phyloP scores from a whole-genome alignment of 1,284 basidiomycete genomes.

The Naganishia cerealis region DNA sequence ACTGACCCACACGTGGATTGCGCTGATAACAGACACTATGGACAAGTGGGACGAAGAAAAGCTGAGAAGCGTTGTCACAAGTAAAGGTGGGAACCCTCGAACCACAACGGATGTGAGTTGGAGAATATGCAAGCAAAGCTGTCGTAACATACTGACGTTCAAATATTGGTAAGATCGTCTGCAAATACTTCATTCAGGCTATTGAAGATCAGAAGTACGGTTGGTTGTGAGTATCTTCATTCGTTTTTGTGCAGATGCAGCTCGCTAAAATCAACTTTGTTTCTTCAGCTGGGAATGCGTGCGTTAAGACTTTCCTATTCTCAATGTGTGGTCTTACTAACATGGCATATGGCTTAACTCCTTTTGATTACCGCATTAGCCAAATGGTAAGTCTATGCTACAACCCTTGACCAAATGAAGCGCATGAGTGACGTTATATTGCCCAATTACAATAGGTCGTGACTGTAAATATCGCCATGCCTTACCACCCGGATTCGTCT shows the following conservation, averaged over 20 bases:
- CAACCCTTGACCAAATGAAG: not conserved
- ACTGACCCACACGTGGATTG: constrained; percentile 4
- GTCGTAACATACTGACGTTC: not conserved
- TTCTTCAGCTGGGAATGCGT: constrained; percentile 54
- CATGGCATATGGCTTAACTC: not conserved
- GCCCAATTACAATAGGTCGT: constrained; percentile 56
- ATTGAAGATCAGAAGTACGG: constrained; percentile 85
- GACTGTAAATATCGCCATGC: constrained; percentile 94
- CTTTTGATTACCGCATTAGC: constrained; percentile 37
- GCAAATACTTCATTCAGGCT: constrained; percentile 94
- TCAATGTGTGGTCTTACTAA: not conserved
- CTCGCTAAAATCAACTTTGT: constrained; percentile 22
- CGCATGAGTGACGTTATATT: not conserved
- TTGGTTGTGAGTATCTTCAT: constrained; percentile 51
- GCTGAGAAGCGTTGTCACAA: constrained; percentile 77
- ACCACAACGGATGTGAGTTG: constrained; percentile 81
- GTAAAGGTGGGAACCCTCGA: constrained; percentile 85
- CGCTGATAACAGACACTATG: constrained; percentile 75
- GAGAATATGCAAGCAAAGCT: not conserved
- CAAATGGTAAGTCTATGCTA: constrained; percentile 42
- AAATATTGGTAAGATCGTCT: constrained; percentile 71
- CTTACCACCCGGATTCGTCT: constrained; percentile 89
- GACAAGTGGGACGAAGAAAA: constrained; percentile 97
- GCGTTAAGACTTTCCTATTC: constrained; percentile 32
- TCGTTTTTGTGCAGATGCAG: not conserved